Evolutionary conservation across 1,284 basidiomycete species (phyloP), one percentile per base, ranked within the genome.

Genomic region (Farysia itapuensis): DNA sequence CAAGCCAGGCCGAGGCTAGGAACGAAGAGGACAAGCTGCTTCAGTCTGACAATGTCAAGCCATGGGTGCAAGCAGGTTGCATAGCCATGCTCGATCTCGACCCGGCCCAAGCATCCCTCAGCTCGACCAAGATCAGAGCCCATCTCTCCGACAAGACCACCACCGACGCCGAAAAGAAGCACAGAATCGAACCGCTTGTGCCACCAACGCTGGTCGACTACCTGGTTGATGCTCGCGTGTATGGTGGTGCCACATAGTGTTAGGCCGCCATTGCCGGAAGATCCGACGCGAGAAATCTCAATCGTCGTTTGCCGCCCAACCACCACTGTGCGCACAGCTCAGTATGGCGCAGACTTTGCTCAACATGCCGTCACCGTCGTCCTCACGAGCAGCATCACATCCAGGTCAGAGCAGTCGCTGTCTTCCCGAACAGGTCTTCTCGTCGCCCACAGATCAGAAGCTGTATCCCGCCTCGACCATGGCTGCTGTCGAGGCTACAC

Each of bases 21-120:
- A 29, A 36, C 34, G 43, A 53, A 4, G 67, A 69, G 21, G 40
- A 52, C 8, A 34, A 39, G 34, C 22, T 47, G 31, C 45, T 70
- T 8, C 39, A 33, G 8, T 44, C 42, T 6, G 32, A 50, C 8
- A 40, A 50, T 5, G 54, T 64, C 15, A 39, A 33, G 8, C 41
- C 39, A 3, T 70, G 67, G 67, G 52, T 63, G 11, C 30, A 49
- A 12, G 5, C 23, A 4, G 65, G 61, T 0, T 44, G 33, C 15
- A 48, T 70, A 1, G 45, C 41, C 11, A 50, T 70, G 40, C 54
- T 59, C n/a, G 43, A 53, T n/a, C 20, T 70, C 18, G 51, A 54
- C 30, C 19, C 51, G 8, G 42, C 48, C 1, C 45, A 53, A 7
- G 51, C 46, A 3, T 43, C 39, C 35, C 52, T 60, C 29, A 67